Base-by-base conservation (phyloP, 768 basidiomycete species). In the Saitozyma podzolica region DNA sequence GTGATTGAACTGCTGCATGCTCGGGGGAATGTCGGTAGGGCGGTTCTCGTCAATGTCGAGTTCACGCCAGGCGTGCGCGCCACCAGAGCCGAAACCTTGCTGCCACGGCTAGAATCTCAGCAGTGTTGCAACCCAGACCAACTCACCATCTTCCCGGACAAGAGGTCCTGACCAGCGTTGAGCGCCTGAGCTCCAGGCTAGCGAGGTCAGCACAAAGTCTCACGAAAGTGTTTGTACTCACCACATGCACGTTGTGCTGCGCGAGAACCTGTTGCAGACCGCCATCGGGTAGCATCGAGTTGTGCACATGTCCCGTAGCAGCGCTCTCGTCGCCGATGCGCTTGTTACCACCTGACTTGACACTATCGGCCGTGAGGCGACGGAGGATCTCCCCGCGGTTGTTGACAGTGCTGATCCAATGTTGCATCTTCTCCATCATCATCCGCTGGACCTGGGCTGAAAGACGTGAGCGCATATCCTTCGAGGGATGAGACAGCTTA, bases 1-100 rank as follows among this genome's bases (percentile, higher is more conserved):
- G 16, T 53, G 52, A 20, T 61, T 54, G 52, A 47, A 59, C 19
- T 17, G 13, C 45, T 47, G 45, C 45, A 47, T 47, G 45, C 53
- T 45, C 11, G 57, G 63, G 7, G 63, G 61, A 11, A 52, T 41
- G 48, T 14, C 50, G 10, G 42, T 56, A 13, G 67, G 58, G 16
- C 53, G 57, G 10, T 55, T 40, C 9, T 37, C 58, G 39, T 53
- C 16, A 9, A 39, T 42, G 47, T 75, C 73, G 54, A 76, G 67
- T 9, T 65, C 78, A 41, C 78, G 62, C 76, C 76, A 79, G 20
- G 72, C 75, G 48, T 76, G 64, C 9, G 63, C 62, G 42, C 78
- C 78, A 16, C 77, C 78, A n/a, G 54, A 63, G 7, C 78, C 78
- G 62, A 79, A 79, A 11, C 74, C 74, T 62, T 72, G 75, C 42